A percentile compares a stretch with the other conserved stretches of the same genome.
Conservation (phyloP, 352 stramenopile species). For the Thalassiosira livingstoniorum region DNA sequence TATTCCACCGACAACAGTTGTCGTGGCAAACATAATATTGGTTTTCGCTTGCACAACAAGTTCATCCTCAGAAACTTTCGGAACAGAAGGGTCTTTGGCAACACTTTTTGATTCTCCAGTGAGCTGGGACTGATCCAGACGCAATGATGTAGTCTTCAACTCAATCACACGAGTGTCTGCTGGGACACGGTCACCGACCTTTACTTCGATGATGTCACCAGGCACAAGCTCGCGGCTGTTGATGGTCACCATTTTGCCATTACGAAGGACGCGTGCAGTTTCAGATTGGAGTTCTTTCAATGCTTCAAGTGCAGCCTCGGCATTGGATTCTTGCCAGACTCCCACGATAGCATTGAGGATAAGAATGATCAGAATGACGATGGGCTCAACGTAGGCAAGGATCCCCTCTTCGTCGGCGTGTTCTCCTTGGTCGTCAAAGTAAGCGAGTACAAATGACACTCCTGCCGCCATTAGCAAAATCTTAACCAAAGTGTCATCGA, state of each 20-base stretch:
- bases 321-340: conserved; percentile 93
- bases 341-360: conserved; percentile 94
- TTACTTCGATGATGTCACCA: conserved; percentile 90
- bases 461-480: conserved; percentile 94
- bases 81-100: conserved; percentile 78
- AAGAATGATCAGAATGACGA: conserved; percentile 93
- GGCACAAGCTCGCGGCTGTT: conserved; percentile 83
- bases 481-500: conserved; percentile 97
- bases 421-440: conserved; percentile 88
- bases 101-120: conserved; percentile 93
- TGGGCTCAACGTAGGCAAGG: conserved; percentile 92
- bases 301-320: conserved; percentile 90
- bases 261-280: conserved; percentile 46
- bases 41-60: conserved; percentile 62
- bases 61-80: conserved; percentile 27
- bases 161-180: conserved; percentile 84
- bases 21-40: conserved; percentile 95
- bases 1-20: conserved; percentile 89
- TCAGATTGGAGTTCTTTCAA: conserved; percentile 92
- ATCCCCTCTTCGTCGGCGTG: conserved; percentile 82
- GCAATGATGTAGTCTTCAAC: conserved; percentile 55
- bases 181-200: conserved; percentile 92
- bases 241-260: conserved; percentile 45
- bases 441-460: conserved; percentile 93
- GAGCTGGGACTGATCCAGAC: conserved; percentile 80